Percentiles rank a stretch among this genome's conserved stretches.
These are phyloP conservation scores for Gamsiella multidivaricata DNA, from an alignment of 192 early-diverging fungal species.

Conservation along the genomic window DNA sequence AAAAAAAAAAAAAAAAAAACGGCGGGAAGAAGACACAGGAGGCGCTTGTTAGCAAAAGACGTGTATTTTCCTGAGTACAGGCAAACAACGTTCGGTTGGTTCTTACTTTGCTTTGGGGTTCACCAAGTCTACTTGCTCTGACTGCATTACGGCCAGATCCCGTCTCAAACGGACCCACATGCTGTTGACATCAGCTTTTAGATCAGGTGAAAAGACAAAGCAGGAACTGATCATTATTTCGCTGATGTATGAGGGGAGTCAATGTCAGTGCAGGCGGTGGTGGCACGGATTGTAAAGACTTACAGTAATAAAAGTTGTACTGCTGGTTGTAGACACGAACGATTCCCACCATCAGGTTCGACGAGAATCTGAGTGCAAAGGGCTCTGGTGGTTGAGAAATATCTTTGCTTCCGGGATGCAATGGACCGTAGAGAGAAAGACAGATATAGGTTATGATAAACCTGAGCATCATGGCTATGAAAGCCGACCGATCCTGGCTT, in stretches of 20 bases:
- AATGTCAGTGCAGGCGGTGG: too few species aligned
- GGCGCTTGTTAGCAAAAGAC: not conserved
- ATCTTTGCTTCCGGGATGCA: constrained; percentile 16
- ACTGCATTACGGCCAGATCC: constrained; percentile 30
- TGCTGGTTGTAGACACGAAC: constrained; percentile 65
- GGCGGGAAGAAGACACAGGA: not conserved
- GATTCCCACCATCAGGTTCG: constrained; percentile 70
- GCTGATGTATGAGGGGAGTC: too few species aligned
- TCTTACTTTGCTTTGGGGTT: constrained; percentile 47
- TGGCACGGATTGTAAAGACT: too few species aligned
- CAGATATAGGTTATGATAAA: not conserved
- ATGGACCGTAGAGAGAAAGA: not conserved
- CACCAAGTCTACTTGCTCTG: constrained; percentile 41
- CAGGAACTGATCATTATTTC: not conserved
- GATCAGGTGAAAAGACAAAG: not conserved
- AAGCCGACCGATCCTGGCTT: too few species aligned
- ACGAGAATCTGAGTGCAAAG: constrained; percentile 65
- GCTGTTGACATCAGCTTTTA: constrained; percentile 57
- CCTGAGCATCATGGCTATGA: too few species aligned
- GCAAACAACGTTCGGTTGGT: not conserved
- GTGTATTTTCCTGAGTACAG: too few species aligned
- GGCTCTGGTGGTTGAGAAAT: constrained; percentile 62
- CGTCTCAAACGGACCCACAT: constrained; percentile 49
- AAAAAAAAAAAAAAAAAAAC: not conserved
- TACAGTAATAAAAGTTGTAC: constrained; percentile 65